Base-by-base conservation (phyloP, 2,329 filamentous ascomycete species). In the Chrysosporium keratinophilum region DNA sequence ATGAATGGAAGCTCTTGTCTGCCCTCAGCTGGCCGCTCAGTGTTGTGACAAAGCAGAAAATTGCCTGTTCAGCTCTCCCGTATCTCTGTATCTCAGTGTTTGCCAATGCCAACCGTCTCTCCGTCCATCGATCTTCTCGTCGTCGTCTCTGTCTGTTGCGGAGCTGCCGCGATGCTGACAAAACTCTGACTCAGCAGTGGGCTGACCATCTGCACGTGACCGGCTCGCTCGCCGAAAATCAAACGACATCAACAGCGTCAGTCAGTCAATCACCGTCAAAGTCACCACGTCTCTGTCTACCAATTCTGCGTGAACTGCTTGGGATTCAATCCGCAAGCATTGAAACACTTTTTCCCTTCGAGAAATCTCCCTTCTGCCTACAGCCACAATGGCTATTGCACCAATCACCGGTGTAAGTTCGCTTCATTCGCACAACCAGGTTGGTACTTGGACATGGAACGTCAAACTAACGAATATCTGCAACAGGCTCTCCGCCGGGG, bases 401-500 rank as follows among this genome's bases (percentile, higher is more conserved):
- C 72, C 72, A 55, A 74, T 75, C 60, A 72, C 70, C 63, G 72
- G 72, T 66, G 72, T 75, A 72, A 52, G 72, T 71, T 52, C 37
- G 10, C 15, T 41, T 39, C 14, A 15, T 34, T 39, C 15, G 23
- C 7, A 33, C n/a, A 6, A 20, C 15, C 3, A 19, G 35, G 28
- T 28, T 40, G 53, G 19, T 47, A 54, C 15, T 23, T 14, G 20
- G 20, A 14, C 19, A 41, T 46, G 20, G 47, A 19, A 23, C 11
- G 14, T 35, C 14, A 14, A 6, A 9, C 3, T 10, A 33, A 5
- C 23, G 15, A 35, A 44, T 43, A 56, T 52, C 52, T 34, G 37
- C 1, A 31, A 17, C 64, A 83, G 81, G 83, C 83, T 78, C 79
- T 85, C 72, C 79, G 80, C 69, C 76, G 79, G 68, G 76, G 75